A percentile compares a stretch with the other conserved stretches of the same genome.
Conservation (phyloP, 2,329 filamentous ascomycete species). For the Trichoderma sp. region DNA sequence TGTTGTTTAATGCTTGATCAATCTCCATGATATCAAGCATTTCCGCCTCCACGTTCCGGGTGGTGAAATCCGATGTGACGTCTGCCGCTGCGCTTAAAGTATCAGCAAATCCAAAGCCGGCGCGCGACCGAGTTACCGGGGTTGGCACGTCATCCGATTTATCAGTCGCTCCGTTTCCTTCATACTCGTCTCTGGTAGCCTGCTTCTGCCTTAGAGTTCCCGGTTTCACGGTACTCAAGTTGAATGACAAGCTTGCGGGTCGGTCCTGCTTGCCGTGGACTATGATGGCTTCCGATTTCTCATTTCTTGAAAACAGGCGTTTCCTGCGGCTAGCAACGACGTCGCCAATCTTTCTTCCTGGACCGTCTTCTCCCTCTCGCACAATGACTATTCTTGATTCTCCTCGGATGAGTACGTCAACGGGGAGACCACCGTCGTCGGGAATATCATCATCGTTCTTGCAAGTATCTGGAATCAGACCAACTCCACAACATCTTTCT, state of each 20-base stretch:
- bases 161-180: slow-evolving; percentile 26
- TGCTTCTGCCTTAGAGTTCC: slow-evolving; percentile 40
- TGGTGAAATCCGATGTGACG: slow-evolving; percentile 49
- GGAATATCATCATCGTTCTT: slow-evolving; percentile 29
- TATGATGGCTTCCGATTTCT: slow-evolving; percentile 55
- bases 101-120: slow-evolving; percentile 54
- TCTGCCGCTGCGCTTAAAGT: slow-evolving; percentile 57
- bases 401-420: slow-evolving; percentile 57
- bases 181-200: slow-evolving; percentile 32
- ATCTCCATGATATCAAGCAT: slow-evolving; percentile 68
- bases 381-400: slow-evolving; percentile 59
- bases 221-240: slow-evolving; percentile 51
- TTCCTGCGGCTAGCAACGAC: slow-evolving; percentile 39
- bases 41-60: slow-evolving; percentile 59
- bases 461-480: slow-evolving; percentile 45
- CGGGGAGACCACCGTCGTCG: slow-evolving; percentile 47
- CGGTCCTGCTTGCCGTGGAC: slow-evolving; percentile 51
- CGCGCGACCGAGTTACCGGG: slow-evolving; percentile 36
- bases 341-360: slow-evolving; percentile 46
- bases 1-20: slow-evolving; percentile 58
- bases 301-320: slow-evolving; percentile 42
- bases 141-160: slow-evolving; percentile 32
- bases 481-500: slow-evolving; percentile 57
- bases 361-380: slow-evolving; percentile 53
- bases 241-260: slow-evolving; percentile 48